phyloP scores from a whole-genome alignment of 164 flowering plant species.

The Stephania yunnanensis region DNA sequence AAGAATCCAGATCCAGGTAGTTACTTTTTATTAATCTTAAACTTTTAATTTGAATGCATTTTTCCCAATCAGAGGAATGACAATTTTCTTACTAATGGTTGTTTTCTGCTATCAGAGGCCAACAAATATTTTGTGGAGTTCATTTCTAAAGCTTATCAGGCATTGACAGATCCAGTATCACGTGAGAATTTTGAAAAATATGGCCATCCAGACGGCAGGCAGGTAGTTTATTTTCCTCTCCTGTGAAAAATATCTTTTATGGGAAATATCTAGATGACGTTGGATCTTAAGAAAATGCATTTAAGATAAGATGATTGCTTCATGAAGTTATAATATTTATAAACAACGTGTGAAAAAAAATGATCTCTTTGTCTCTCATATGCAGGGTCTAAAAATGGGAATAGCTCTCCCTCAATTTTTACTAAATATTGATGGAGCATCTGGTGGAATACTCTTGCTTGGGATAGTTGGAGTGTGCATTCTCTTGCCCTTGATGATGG shows the following conservation, averaged over 20 bases:
- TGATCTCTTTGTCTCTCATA: conserved; percentile 6
- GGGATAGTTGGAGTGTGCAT: conserved; percentile 93
- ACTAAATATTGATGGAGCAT: conserved; percentile 86
- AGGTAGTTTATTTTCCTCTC: conserved; percentile 39
- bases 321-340: not conserved
- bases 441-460: conserved; percentile 80
- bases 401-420: conserved; percentile 94
- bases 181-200: conserved; percentile 96
- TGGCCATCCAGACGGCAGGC: conserved; percentile 99
- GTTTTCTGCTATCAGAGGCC: conserved; percentile 61
- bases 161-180: conserved; percentile 89
- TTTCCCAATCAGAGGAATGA: not conserved
- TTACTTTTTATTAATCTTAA: conserved; percentile 6
- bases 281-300: not conserved
- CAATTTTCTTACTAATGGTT: conserved; percentile 9
- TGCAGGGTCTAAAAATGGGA: conserved; percentile 97
- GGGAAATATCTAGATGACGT: conserved; percentile 4
- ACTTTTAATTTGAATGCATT: not conserved
- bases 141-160: conserved; percentile 96
- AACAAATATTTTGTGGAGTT: conserved; percentile 82
- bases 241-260: too few species aligned
- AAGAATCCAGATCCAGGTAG: conserved; percentile 99
- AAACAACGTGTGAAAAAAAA: not conserved
- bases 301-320: conserved; percentile 1
- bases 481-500: conserved; percentile 81